Conservation (phyloP, 345 rosid genomes). For the Sisymbrium irio region DNA sequence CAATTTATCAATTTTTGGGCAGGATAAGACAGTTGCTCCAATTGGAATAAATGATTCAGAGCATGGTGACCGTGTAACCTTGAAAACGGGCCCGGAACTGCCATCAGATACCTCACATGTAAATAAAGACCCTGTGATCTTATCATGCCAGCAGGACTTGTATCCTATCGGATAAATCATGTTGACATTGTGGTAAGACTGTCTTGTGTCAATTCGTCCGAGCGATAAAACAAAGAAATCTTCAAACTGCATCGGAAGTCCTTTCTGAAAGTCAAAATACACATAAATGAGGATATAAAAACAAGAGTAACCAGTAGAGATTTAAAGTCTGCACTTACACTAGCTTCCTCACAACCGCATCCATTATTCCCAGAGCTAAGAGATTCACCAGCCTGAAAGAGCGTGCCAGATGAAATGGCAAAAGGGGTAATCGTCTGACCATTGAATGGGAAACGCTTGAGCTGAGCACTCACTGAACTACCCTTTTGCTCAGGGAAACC, state of each 20-base stretch:
- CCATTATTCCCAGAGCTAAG: constrained; percentile 38
- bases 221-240: constrained; percentile 83
- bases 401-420: constrained; percentile 34
- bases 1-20: constrained; percentile 35
- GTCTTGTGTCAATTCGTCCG: constrained; percentile 75
- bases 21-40: constrained; percentile 57
- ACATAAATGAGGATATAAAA: constrained; percentile 15
- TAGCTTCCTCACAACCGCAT: constrained; percentile 38
- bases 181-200: constrained; percentile 66
- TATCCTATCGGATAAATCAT: constrained; percentile 79
- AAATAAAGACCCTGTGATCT: constrained; percentile 86
- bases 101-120: constrained; percentile 82
- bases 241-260: constrained; percentile 84
- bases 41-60: constrained; percentile 53
- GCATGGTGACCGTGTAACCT: constrained; percentile 78
- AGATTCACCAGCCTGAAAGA: constrained; percentile 41
- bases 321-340: constrained; percentile 46
- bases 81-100: constrained; percentile 87
- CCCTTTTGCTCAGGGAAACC: constrained; percentile 58
- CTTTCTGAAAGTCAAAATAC: constrained; percentile 55
- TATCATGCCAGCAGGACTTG: constrained; percentile 98
- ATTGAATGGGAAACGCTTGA: constrained; percentile 44
- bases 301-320: not conserved
- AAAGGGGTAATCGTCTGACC: constrained; percentile 38
- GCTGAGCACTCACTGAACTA: constrained; percentile 38